Conservation (phyloP, 2,329 filamentous ascomycete species). For the Xylaria sp. region DNA sequence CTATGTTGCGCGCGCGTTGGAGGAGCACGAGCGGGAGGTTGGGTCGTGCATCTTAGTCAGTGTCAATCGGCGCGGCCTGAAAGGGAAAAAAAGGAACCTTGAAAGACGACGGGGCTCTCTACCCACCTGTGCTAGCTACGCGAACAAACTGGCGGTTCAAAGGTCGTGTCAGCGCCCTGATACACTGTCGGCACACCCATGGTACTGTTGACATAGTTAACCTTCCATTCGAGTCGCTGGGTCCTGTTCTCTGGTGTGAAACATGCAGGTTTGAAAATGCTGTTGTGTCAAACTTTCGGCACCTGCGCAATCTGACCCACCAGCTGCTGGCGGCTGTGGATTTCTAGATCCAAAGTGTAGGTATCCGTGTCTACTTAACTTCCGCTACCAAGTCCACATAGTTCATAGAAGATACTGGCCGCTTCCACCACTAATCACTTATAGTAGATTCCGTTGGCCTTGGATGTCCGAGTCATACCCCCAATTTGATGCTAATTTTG, state of each 20-base stretch:
- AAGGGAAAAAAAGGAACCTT: conserved; percentile 2
- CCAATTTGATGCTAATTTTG: too few species aligned
- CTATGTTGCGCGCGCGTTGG: conserved; percentile 59
- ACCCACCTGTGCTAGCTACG: conserved; percentile 49
- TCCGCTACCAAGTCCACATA: too few species aligned
- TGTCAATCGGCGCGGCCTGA: conserved; percentile 18
- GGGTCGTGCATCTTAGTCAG: conserved; percentile 31
- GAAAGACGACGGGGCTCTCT: background rate
- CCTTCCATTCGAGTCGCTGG: conserved; percentile 1
- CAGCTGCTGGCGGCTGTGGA: too few species aligned
- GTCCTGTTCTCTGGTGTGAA: background rate
- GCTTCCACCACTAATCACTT: too few species aligned
- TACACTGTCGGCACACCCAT: conserved; percentile 58
- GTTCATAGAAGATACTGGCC: too few species aligned
- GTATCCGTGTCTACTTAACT: too few species aligned
- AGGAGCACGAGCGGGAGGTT: conserved; percentile 59
- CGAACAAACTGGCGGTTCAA: conserved; percentile 39
- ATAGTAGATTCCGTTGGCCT: too few species aligned
- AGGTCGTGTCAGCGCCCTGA: conserved; percentile 41
- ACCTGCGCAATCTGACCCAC: too few species aligned
- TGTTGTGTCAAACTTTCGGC: too few species aligned
- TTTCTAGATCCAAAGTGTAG: too few species aligned
- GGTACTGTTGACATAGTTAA: conserved; percentile 42
- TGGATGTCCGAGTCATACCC: too few species aligned
- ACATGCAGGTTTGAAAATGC: background rate